Base-by-base conservation (phyloP, 2,329 filamentous ascomycete genomes). In the Monosporascus sp. region DNA sequence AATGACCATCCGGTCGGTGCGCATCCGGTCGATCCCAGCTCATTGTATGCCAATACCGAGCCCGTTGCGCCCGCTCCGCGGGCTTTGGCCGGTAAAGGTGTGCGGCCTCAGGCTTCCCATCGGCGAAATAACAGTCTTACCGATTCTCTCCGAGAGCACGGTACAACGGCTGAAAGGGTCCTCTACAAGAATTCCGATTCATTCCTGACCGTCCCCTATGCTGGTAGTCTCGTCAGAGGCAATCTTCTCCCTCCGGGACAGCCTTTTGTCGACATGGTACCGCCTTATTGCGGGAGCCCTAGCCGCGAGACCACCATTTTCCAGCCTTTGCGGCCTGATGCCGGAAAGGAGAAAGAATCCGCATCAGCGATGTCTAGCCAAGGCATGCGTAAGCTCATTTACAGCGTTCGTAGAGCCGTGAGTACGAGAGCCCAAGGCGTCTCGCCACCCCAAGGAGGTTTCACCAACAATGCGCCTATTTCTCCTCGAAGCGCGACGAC, bases 121-220 rank as follows among this genome's bases (percentile, higher is more conserved):
- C 92, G 91, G 69, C 85, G 91, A 22, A 96, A 89, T 65, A 91
- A 87, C 49, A 97, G 92, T 67, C 87, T 94, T 62, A 89, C 88
- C 0, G 90, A 97, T 71, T 93, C 92, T 1, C 70, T 93, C 50
- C 78, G 91, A 60, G 89, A 94, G 70, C 86, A 74, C 71, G 82
- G 69, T 22, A 69, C 70, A 6, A 54, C 68, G 14, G 69, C 74
- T 3, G 79, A 82, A 46, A 79, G 75, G 55, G 65, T 76, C 4
- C 66, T 77, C 2, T 75, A 76, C 57, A 81, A 79, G 57, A 80
- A 80, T 22, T 73, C 77, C 3, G 82, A 85, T 54, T 71, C 86
- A 17, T 70, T 85, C 15, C 78, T 86, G 58, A 78, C 85, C 9
- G 75, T 86, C 22, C 84, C 87, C 14, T 87, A 90, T 63, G 85